These are phyloP conservation scores for Fusarium illudens DNA, from an alignment of 2,329 filamentous ascomycete genomes.

Conservation along the genomic window DNA sequence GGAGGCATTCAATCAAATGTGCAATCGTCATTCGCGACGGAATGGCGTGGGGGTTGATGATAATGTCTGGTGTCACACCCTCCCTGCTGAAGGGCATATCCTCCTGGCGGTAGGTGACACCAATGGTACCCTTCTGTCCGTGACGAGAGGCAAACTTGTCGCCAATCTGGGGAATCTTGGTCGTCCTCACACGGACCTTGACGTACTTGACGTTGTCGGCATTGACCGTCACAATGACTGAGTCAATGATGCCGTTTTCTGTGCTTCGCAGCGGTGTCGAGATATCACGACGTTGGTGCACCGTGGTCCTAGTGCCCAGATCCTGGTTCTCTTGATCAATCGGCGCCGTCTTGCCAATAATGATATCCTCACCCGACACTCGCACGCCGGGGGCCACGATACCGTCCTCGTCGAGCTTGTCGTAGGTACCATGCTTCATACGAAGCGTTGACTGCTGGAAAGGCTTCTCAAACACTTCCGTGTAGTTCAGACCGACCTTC, in stretches of 20 bases:
- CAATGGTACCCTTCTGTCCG: constrained; percentile 98
- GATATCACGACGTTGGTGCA: constrained; percentile 93
- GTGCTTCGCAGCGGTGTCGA: constrained; percentile 95
- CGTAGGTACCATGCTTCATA: constrained; percentile 93
- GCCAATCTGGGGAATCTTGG: constrained; percentile 97
- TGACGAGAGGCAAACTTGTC: constrained; percentile 99
- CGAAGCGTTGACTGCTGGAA: constrained; percentile 87
- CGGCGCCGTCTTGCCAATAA: constrained; percentile 97
- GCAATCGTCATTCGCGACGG: constrained; percentile 99
- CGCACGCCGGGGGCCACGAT: constrained; percentile 93
- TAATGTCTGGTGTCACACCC: constrained; percentile 91
- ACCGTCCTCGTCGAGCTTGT: constrained; percentile 97
- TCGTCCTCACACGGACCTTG: constrained; percentile 96
- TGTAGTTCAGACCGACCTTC: constrained; percentile 89
- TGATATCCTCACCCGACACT: constrained; percentile 97
- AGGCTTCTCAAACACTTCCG: constrained; percentile 96
- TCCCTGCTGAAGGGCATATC: constrained; percentile 98
- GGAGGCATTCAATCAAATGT: constrained; percentile 98
- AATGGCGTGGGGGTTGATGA: constrained; percentile 99
- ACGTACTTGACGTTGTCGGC: constrained; percentile 94
- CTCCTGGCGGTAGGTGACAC: constrained; percentile 96
- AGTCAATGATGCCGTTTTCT: constrained; percentile 95
- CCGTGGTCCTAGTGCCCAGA: constrained; percentile 87
- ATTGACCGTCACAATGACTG: constrained; percentile 93
- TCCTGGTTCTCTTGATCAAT: constrained; percentile 94